These are phyloP conservation scores for Aethionema arabicum DNA, from an alignment of 345 rosid species.

Conservation along the genomic window DNA sequence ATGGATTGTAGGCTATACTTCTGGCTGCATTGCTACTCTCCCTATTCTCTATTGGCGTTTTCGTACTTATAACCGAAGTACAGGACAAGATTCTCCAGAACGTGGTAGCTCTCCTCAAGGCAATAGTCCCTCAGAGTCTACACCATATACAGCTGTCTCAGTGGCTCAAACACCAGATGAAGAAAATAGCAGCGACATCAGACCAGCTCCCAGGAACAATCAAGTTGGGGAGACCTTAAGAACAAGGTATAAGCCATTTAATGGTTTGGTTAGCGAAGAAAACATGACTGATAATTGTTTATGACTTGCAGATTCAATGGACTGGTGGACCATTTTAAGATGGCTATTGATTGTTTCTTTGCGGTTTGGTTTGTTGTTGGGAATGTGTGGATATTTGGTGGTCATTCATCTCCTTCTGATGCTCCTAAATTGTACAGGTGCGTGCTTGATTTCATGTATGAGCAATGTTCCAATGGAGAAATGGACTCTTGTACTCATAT, in stretches of 20 bases:
- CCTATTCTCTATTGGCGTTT: conserved; percentile 85
- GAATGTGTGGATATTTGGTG: conserved; percentile 94
- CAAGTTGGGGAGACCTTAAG: conserved; percentile 41
- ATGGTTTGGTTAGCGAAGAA: conserved; percentile 9
- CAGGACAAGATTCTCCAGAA: conserved; percentile 45
- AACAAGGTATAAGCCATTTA: conserved; percentile 45
- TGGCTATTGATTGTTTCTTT: conserved; percentile 88
- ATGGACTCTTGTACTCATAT: conserved; percentile 4
- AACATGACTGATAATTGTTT: conserved; percentile 3
- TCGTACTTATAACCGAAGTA: conserved; percentile 43
- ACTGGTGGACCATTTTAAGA: conserved; percentile 77
- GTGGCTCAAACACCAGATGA: conserved; percentile 57
- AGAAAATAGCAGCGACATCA: conserved; percentile 40
- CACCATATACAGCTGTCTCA: conserved; percentile 63
- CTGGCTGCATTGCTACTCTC: conserved; percentile 75
- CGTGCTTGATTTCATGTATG: background rate
- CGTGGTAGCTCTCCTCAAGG: conserved; percentile 43
- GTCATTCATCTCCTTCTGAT: conserved; percentile 67
- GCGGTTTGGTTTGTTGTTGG: conserved; percentile 98
- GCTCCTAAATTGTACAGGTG: conserved; percentile 91
- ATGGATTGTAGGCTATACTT: conserved; percentile 84
- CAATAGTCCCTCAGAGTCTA: conserved; percentile 44
- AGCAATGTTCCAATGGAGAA: conserved; percentile 1
- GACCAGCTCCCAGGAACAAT: conserved; percentile 34
- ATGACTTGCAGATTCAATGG: conserved; percentile 57